Evolutionary conservation across 129 eudicot genomes (phyloP).

Genomic region (Chrysanthemum makinoi): DNA sequence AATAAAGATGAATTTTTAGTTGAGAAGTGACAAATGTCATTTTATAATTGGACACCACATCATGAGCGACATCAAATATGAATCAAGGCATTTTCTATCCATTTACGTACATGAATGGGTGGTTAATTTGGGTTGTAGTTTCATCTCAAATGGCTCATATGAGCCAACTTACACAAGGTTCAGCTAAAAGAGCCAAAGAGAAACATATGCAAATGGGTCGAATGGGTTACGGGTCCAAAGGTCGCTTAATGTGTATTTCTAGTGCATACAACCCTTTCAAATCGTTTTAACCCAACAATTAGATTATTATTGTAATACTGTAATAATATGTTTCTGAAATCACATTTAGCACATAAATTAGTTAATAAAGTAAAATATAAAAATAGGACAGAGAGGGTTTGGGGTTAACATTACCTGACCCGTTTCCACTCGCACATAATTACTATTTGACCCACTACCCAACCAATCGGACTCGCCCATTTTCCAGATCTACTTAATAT

Average conservation of each 20-base stretch:
- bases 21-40: too few relatives aligned
- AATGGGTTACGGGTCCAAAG: too few relatives aligned
- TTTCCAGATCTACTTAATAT: background rate
- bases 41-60: too few relatives aligned
- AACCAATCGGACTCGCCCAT: background rate
- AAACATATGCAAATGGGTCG: too few relatives aligned
- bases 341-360: too few relatives aligned
- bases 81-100: background rate
- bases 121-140: too few relatives aligned
- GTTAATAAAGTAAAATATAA: too few relatives aligned
- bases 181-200: too few relatives aligned
- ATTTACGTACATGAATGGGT: background rate
- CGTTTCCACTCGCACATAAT: background rate
- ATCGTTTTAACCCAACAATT: background rate
- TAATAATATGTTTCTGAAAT: background rate
- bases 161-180: too few relatives aligned
- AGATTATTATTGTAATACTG: background rate
- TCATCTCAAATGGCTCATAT: too few relatives aligned
- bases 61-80: conserved; percentile 1
- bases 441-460: background rate
- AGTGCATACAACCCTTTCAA: background rate
- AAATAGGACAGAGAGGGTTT: background rate
- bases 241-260: too few relatives aligned
- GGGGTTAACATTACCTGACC: background rate
- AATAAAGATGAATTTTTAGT: too few relatives aligned